Base-by-base conservation (phyloP, 441 rosid species). In the Raphanus hybrid region DNA sequence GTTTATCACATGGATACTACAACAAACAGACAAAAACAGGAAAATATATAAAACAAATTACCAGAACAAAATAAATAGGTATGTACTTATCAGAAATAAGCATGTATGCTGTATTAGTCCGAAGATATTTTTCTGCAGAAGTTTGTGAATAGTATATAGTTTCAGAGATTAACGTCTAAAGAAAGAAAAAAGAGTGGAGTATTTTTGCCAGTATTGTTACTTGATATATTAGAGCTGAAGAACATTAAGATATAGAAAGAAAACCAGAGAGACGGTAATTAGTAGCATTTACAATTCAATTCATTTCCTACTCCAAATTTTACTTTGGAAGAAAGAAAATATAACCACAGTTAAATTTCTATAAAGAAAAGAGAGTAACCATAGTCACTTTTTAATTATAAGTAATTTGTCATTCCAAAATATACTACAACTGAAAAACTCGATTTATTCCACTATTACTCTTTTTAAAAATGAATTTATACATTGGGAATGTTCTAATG, bases 21-120 rank as follows among this genome's bases (percentile, higher is more conserved):
- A 16, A 54, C 59, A 54, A 54, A 54, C 23, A 20, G 6, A 35
- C 39, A 59, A 8, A 60, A 43, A 2, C 61, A 3, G 1, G n/a
- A 7, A 39, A 29, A 15, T 59, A 59, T 23, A 58, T 26, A 23
- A 37, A 23, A 10, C 12, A 55, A n/a, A 15, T 5, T 5, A 59
- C 7, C 37, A 23, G 50, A 32, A 67, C 64, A 50, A 52, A 50
- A 26, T 43, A 45, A 16, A 26, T 10, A 74, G 48, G 37, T 41
- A 15, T 57, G 11, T 35, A 2, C 29, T 9, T 58, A 35, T 18
- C 12, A 43, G 59, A 75, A 55, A 3, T 48, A 12, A 14, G 32
- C 58, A 66, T 57, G 34, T 54, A 16, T 43, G 5, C 41, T 65
- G 70, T 52, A 29, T 60, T 29, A 64, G 37, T 67, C 35, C 5